Conservation (phyloP, 306 rosid genomes). For the Gillenia trifoliata region DNA sequence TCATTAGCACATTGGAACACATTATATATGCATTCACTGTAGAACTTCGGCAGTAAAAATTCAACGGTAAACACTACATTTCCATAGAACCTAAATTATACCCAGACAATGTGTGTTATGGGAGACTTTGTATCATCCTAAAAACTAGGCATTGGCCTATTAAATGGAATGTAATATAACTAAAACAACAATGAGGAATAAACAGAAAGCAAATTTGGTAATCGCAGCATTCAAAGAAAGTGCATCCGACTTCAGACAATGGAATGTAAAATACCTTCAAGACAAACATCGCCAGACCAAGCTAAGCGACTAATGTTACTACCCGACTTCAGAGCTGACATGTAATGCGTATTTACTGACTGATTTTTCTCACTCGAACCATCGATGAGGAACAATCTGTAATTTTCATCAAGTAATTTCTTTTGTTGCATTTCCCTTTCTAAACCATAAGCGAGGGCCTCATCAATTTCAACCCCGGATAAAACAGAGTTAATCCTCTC, state of each 20-base stretch:
- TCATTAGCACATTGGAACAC: constrained; percentile 10
- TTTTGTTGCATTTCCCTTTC: constrained; percentile 79
- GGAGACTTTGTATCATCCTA: not conserved
- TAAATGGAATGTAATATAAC: not conserved
- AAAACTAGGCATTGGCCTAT: not conserved
- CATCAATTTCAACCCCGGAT: constrained; percentile 73
- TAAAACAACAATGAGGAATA: not conserved
- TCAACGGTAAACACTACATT: not conserved
- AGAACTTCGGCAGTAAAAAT: not conserved
- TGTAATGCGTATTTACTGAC: constrained; percentile 49
- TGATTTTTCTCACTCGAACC: constrained; percentile 37
- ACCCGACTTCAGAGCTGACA: constrained; percentile 78
- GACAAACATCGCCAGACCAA: constrained; percentile 79
- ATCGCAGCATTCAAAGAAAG: constrained; percentile 18
- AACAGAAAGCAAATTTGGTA: not conserved
- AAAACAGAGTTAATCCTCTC: constrained; percentile 93
- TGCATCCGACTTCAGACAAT: too few relatives aligned
- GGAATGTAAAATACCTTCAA: constrained; percentile 88
- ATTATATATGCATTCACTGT: not conserved
- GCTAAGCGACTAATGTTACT: constrained; percentile 58
- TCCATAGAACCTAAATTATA: not conserved
- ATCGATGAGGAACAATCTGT: constrained; percentile 48
- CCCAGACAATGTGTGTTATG: not conserved
- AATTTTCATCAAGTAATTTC: constrained; percentile 47
- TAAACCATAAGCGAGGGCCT: constrained; percentile 86